These are phyloP conservation scores for Colletotrichum orchidophilum DNA, from an alignment of 2,329 filamentous ascomycete species.

Conservation along the genomic window DNA sequence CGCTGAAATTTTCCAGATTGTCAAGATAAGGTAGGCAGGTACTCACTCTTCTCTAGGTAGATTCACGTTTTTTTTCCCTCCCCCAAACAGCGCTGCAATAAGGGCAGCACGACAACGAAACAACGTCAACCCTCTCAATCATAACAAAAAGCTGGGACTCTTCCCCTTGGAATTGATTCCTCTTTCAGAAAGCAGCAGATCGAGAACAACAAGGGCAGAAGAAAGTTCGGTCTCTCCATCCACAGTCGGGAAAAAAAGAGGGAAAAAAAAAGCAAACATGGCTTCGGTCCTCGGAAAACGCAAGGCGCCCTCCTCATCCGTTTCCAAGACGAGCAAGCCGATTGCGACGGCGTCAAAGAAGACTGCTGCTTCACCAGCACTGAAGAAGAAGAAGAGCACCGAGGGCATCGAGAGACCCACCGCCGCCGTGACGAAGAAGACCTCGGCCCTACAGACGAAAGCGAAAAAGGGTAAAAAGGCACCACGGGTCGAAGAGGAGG, in stretches of 20 bases:
- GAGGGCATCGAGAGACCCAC: neutral
- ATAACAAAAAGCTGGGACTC: neutral
- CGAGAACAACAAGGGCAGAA: neutral
- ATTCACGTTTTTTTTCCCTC: neutral
- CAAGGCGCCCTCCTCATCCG: slow-evolving; percentile 27
- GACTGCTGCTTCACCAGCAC: neutral
- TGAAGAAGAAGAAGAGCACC: slow-evolving; percentile 1
- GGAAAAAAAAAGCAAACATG: slow-evolving; percentile 10
- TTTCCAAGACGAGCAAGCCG: neutral
- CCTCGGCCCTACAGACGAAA: neutral
- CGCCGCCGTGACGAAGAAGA: neutral
- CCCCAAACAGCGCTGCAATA: neutral
- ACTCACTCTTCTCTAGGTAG: too few relatives aligned
- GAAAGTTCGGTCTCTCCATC: too few relatives aligned
- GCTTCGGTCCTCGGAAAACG: slow-evolving; percentile 34
- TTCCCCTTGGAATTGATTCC: too few relatives aligned
- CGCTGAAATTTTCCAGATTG: slow-evolving; percentile 9
- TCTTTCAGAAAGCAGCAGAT: neutral
- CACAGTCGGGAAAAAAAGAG: neutral
- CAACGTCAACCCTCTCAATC: neutral
- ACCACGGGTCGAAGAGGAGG: too few relatives aligned
- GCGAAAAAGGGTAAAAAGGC: neutral
- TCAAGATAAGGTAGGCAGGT: neutral
- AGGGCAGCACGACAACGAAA: neutral
- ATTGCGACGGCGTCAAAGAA: neutral